These are phyloP conservation scores for Litsea cubeba DNA, from an alignment of 164 flowering plant species.

Conservation along the genomic window DNA sequence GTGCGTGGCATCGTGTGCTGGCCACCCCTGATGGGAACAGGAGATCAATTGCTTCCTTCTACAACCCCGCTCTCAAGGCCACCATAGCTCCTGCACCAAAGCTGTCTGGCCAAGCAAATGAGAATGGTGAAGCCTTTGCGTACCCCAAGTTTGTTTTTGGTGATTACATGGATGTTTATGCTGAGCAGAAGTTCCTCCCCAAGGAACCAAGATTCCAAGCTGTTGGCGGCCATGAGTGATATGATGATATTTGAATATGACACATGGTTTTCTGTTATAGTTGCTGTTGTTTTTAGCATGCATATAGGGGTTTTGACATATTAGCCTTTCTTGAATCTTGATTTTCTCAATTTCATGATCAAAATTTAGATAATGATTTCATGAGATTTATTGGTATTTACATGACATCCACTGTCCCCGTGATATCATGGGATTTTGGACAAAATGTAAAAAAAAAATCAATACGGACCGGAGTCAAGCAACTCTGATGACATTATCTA, in stretches of 20 bases:
- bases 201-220: constrained; percentile 91
- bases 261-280: neutral
- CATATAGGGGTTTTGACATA: too few species aligned
- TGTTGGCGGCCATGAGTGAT: constrained; percentile 20
- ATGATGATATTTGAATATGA: neutral
- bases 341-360: too few species aligned
- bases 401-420: too few species aligned
- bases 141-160: constrained; percentile 83
- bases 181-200: constrained; percentile 73
- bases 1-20: constrained; percentile 79
- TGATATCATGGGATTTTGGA: too few species aligned
- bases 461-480: too few species aligned
- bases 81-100: constrained; percentile 71
- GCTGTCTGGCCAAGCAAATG: constrained; percentile 24
- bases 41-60: constrained; percentile 85
- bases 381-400: too few species aligned
- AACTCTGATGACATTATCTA: too few species aligned
- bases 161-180: constrained; percentile 82
- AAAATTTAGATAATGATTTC: too few species aligned
- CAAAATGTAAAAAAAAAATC: too few species aligned
- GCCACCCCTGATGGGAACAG: constrained; percentile 52
- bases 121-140: neutral
- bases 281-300: too few species aligned
- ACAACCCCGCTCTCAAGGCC: constrained; percentile 72
- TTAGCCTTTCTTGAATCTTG: too few species aligned